Base-by-base conservation (phyloP, 2,329 filamentous ascomycete species). In the Ophiostoma himal-ulmi region DNA sequence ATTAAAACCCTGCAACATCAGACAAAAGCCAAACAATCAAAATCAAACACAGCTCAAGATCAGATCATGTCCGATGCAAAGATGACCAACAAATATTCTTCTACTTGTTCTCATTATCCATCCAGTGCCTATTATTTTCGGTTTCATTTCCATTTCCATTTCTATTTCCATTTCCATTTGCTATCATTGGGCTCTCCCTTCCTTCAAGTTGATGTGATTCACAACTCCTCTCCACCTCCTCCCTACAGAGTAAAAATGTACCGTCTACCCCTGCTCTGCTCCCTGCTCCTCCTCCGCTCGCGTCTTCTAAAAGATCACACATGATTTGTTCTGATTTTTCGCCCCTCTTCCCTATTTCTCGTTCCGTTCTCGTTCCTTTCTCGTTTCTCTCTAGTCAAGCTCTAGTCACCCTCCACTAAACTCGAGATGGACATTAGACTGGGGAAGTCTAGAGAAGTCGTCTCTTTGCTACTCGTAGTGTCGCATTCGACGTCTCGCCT, bases 321-420 rank as follows among this genome's bases (percentile, higher is more conserved):
- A 39, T 65, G 62, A 41, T 68, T 37, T 65, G 34, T 41, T 60
- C 67, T 26, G 57, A 57, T 44, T 62, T 52, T 68, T 52, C 37
- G 60, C 60, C 60, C 60, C 60, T 64, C 60, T 36, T 36, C 57
- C 6, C n/a, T 62, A 20, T 62, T 10, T 13, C n/a, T 57, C 52
- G 8, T 13, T 10, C 26, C 54, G 1, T 30, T 26, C 54, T 60
- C 54, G 10, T 62, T n/a, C 20, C 52, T 54, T 54, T 54, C 44
- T n/a, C 44, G 0, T 48, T 22, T 65, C 36, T 39, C 60, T n/a
- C 30, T 37, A 41, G 34, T 65, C 57, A 20, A 30, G 41, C 13
- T 57, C 22, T 26, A 57, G n/a, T 57, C 22, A 5, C 11, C 52
- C n/a, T 26, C 8, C 52, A 26, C 52, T 57, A 57, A n/a, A 17